Base-by-base conservation (phyloP, 805 yeast genomes). In the Starmerella powellii region DNA sequence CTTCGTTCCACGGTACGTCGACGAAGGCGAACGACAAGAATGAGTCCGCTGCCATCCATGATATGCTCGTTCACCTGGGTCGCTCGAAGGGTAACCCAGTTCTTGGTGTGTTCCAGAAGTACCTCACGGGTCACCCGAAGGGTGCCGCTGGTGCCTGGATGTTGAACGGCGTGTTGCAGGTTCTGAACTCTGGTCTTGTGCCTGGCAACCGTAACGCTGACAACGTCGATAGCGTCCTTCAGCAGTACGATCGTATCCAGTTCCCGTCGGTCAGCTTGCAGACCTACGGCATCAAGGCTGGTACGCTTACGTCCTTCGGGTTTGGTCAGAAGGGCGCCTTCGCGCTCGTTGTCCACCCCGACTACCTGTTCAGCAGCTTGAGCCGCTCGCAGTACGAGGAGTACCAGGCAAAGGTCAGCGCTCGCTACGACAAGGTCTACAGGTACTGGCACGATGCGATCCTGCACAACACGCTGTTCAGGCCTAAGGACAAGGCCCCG, bases 141-240 rank as follows among this genome's bases (percentile, higher is more conserved):
- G 99, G 99, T 76, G 98, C 98, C 57, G 99, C 99, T 45, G 99
- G 96, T 74, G 97, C 99, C 45, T 91, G 98, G 98, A 91, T 91
- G 98, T 69, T 91, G 74, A 93, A 91, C 66, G 99, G 99, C 67
- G 95, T 85, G 44, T 69, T 91, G 54, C 99, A 91, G 71, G 78
- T 87, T 54, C 71, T 91, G 63, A 81, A 84, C 69, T 64, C 82
- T 57, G 97, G 98, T 66, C 59, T 87, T 57, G 94, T 91, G 55
- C 98, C 98, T 55, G 99, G 99, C 64, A 91, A 91, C 74, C 78
- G 96, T 67, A 93, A 91, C 59, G 98, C 98, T 51, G 99, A 91
- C 66, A 91, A 91, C 61, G 76, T 91, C 56, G 99, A 91, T 66
- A 71, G 76, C 58, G 60, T 71, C 18, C 71, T 91, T 61, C 85